Conservation (phyloP, 2,329 filamentous ascomycete species). For the Fusarium sp. region DNA sequence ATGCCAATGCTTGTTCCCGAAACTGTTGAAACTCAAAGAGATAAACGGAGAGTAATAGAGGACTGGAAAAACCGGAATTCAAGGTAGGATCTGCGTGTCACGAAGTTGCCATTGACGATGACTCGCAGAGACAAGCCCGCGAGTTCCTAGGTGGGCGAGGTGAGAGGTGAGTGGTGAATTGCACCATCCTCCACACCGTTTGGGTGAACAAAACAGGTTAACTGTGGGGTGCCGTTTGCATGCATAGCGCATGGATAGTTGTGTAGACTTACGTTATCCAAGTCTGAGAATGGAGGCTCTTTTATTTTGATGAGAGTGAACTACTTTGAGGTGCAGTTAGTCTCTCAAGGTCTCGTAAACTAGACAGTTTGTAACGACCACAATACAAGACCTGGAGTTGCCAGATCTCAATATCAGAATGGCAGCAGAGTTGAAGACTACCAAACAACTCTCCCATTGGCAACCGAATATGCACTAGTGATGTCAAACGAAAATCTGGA, state of each 20-base stretch:
- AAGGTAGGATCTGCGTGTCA: constrained; percentile 44
- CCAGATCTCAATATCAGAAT: constrained; percentile 3
- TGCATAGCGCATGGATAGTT: constrained; percentile 32
- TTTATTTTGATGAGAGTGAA: constrained; percentile 20
- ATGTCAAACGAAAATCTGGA: constrained; percentile 42
- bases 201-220: constrained; percentile 37
- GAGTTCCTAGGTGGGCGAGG: constrained; percentile 31
- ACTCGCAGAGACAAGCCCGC: constrained; percentile 41
- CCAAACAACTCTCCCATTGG: constrained; percentile 23
- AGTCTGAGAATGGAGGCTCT: constrained; percentile 27
- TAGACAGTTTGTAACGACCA: not conserved
- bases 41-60: constrained; percentile 1
- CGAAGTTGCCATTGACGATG: constrained; percentile 42
- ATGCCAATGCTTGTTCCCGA: constrained; percentile 1
- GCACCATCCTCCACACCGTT: constrained; percentile 39
- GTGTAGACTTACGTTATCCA: constrained; percentile 41
- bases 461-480: constrained; percentile 34
- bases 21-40: constrained; percentile 3
- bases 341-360: not conserved
- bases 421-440: constrained; percentile 16
- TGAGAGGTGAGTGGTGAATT: constrained; percentile 27
- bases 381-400: not conserved
- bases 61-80: constrained; percentile 37
- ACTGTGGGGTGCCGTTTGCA: constrained; percentile 30
- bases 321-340: constrained; percentile 5